A percentile compares a stretch with the other conserved stretches of the same genome.
Conservation (phyloP, 192 early-diverging fungal genomes). For the Coemansia sp. region DNA sequence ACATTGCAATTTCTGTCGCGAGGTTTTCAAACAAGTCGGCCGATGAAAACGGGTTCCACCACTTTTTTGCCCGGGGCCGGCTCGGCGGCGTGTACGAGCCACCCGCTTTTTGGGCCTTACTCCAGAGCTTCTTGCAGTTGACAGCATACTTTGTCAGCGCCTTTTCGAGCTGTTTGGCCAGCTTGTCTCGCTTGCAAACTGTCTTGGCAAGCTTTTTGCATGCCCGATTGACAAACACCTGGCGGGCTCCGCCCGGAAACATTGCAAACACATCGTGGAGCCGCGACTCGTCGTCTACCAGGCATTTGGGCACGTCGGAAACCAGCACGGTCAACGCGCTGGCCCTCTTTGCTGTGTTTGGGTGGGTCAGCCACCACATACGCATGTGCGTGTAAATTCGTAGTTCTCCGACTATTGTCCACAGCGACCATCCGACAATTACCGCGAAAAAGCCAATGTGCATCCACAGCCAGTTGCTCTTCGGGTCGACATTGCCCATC, state of each 20-base stretch:
- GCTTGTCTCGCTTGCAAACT: slow-evolving; percentile 53
- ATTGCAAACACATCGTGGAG: slow-evolving; percentile 54
- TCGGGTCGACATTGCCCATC: slow-evolving; percentile 66
- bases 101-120: slow-evolving; percentile 2
- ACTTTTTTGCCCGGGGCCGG: not conserved
- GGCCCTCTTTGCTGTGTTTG: slow-evolving; percentile 47
- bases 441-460: slow-evolving; percentile 57
- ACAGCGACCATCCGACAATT: slow-evolving; percentile 29
- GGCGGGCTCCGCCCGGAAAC: slow-evolving; percentile 69
- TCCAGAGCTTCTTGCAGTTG: slow-evolving; percentile 24
- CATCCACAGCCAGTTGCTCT: slow-evolving; percentile 62
- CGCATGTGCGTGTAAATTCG: slow-evolving; percentile 61
- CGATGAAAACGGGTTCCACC: not conserved
- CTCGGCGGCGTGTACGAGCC: not conserved
- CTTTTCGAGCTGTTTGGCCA: slow-evolving; percentile 54
- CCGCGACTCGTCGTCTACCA: slow-evolving; percentile 47
- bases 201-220: slow-evolving; percentile 50
- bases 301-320: slow-evolving; percentile 63
- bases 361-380: slow-evolving; percentile 59
- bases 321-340: slow-evolving; percentile 67
- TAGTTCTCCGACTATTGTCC: slow-evolving; percentile 59
- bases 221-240: slow-evolving; percentile 63
- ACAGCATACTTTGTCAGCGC: slow-evolving; percentile 53
- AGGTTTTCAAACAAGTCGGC: slow-evolving; percentile 56
- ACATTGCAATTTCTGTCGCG: slow-evolving; percentile 21